These are phyloP conservation scores for Botryotinia globosa DNA, from an alignment of 2,329 filamentous ascomycete species.

Conservation along the genomic window DNA sequence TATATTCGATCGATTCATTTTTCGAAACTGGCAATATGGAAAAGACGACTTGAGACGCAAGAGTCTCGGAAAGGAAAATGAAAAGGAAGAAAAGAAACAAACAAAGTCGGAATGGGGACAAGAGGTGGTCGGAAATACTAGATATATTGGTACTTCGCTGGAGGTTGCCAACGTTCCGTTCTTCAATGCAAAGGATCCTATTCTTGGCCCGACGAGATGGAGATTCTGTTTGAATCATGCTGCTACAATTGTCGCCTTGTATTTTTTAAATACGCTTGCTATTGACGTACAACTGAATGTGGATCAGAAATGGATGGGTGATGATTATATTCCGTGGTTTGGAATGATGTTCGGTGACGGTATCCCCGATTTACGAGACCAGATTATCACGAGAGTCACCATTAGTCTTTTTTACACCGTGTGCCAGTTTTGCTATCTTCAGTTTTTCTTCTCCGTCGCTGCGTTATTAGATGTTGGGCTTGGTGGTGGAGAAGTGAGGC, in stretches of 20 bases:
- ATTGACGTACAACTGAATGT: background rate
- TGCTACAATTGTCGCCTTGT: background rate
- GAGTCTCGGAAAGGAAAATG: rapidly evolving
- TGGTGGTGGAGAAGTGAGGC: background rate
- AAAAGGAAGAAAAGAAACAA: background rate
- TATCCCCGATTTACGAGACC: background rate
- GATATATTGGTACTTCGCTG: background rate
- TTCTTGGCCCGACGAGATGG: background rate
- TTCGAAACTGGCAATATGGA: background rate
- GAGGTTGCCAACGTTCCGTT: background rate
- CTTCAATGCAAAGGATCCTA: background rate
- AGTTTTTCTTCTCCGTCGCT: background rate
- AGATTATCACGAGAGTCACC: background rate
- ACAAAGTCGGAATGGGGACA: background rate
- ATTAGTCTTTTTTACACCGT: background rate
- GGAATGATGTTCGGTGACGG: background rate
- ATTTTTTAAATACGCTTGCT: background rate
- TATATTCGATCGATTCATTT: background rate
- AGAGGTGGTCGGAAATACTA: background rate
- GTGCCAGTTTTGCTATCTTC: background rate
- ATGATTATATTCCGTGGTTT: background rate
- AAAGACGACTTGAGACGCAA: background rate
- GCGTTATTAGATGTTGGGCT: background rate
- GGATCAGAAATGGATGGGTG: background rate
- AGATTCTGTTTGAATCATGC: background rate